A percentile compares a stretch with the other conserved stretches of the same genome.
phyloP scores from a whole-genome alignment of 75 land plant species.

The Azolla pinnata region DNA sequence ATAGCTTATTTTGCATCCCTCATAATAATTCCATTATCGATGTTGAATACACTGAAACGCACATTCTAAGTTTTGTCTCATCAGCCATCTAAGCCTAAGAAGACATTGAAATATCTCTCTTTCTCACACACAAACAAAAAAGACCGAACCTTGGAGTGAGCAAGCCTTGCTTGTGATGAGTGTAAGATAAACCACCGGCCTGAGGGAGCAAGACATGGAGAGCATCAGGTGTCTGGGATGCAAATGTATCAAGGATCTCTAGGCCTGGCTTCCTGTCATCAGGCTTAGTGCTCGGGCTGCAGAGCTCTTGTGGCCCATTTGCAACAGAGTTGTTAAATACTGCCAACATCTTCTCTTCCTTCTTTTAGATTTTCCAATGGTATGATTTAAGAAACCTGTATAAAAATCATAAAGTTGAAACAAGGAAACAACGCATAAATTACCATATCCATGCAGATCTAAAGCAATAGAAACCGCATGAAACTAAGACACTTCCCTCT shows the following conservation, averaged over 20 bases:
- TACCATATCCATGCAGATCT: no score
- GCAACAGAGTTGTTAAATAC: slow-evolving; percentile 65
- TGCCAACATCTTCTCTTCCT: slow-evolving; percentile 68
- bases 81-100: neutral
- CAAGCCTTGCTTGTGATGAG: slow-evolving; percentile 44
- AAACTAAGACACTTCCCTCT: no score
- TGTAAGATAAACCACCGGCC: slow-evolving; percentile 44
- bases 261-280: slow-evolving; percentile 24
- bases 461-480: no score
- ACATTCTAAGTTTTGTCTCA: neutral
- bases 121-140: no score
- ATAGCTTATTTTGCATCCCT: no score
- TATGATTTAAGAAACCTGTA: no score
- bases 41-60: neutral
- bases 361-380: no score
- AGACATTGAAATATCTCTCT: no score
- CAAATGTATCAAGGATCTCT: slow-evolving; percentile 41
- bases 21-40: no score
- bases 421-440: no score
- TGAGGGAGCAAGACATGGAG: slow-evolving; percentile 43
- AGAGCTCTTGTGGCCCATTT: slow-evolving; percentile 52
- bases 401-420: no score
- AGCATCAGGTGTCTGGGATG: slow-evolving; percentile 25
- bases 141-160: slow-evolving; percentile 89
- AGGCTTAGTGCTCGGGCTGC: slow-evolving; percentile 30